Conservation (phyloP, 257 asterid species). For the Dorcoceras hygrometricum region DNA sequence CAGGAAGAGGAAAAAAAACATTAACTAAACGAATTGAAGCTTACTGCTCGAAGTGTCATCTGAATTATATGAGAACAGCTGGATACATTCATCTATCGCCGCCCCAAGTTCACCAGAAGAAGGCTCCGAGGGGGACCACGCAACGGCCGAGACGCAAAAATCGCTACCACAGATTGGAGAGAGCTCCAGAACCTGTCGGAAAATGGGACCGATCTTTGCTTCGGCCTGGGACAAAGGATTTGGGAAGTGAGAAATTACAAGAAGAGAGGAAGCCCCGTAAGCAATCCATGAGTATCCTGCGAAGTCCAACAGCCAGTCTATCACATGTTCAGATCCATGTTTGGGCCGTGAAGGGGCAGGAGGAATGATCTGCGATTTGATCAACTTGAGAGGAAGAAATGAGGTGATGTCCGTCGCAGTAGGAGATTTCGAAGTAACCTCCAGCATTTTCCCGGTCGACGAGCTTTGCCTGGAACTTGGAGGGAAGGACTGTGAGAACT, state of each 20-base stretch:
- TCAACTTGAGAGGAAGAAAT: constrained; percentile 64
- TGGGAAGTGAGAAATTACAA: constrained; percentile 84
- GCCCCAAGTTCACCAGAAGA: constrained; percentile 81
- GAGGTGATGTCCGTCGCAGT: constrained; percentile 30
- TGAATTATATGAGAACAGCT: constrained; percentile 44
- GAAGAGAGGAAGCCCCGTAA: constrained; percentile 77
- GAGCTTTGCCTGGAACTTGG: background rate
- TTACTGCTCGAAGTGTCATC: constrained; percentile 50
- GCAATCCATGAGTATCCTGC: constrained; percentile 88
- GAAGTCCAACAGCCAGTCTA: constrained; percentile 73
- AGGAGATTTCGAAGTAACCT: background rate
- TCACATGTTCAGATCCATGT: constrained; percentile 47
- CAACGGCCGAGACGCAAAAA: constrained; percentile 54
- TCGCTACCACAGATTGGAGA: constrained; percentile 34
- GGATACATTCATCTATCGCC: constrained; percentile 53
- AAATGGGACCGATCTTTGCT: constrained; percentile 57
- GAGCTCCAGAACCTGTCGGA: constrained; percentile 77
- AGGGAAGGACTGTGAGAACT: background rate
- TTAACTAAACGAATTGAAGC: constrained; percentile 26
- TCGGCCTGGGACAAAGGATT: constrained; percentile 66
- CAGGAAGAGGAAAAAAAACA: background rate
- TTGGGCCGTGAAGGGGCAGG: constrained; percentile 62
- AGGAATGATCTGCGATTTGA: constrained; percentile 64
- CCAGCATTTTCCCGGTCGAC: constrained; percentile 1
- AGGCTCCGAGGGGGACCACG: constrained; percentile 83